Evolutionary conservation across 176 grass and related monocot species (phyloP), one percentile per base, ranked within the genome.

Genomic region (barley (Hordeum vulgare)): DNA sequence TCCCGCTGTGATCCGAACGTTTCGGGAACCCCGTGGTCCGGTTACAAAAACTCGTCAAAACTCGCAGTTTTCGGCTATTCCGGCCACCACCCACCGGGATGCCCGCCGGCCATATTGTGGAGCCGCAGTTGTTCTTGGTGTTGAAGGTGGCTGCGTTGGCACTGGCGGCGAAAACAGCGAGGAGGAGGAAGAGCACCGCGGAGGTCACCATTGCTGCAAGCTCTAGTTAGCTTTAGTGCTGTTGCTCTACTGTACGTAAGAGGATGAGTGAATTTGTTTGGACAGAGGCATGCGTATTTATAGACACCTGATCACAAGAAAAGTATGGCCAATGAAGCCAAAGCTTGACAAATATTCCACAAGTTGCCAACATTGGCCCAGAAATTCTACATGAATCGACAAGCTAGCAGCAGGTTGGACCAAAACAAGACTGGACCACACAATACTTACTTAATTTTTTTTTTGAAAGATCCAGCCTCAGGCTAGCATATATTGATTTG

Each of bases 11-110:
- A n/a, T n/a, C n/a, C n/a, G n/a, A n/a, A n/a, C n/a, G n/a, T n/a
- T n/a, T n/a, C n/a, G n/a, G n/a, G n/a, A n/a, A n/a, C n/a, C n/a
- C n/a, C n/a, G n/a, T n/a, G n/a, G n/a, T n/a, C n/a, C n/a, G n/a
- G n/a, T n/a, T n/a, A n/a, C n/a, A n/a, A n/a, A n/a, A n/a, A n/a
- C n/a, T n/a, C n/a, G n/a, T n/a, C n/a, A n/a, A n/a, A n/a, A n/a
- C n/a, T n/a, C n/a, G n/a, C n/a, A n/a, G n/a, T n/a, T n/a, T n/a
- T n/a, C n/a, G n/a, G n/a, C n/a, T n/a, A n/a, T n/a, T n/a, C n/a
- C n/a, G n/a, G n/a, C n/a, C n/a, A n/a, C 74, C 74, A 21, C 74
- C 74, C 10, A 59, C 44, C 15, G 71, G 71, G 71, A 75, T 75
- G 71, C 44, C 71, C 5, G 71, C 71, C 40, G 69, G 69, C 69